A percentile compares a stretch with the other conserved stretches of the same genome.
phyloP scores from a whole-genome alignment of 495 filamentous ascomycete species.

The Penicillium crystallinum region DNA sequence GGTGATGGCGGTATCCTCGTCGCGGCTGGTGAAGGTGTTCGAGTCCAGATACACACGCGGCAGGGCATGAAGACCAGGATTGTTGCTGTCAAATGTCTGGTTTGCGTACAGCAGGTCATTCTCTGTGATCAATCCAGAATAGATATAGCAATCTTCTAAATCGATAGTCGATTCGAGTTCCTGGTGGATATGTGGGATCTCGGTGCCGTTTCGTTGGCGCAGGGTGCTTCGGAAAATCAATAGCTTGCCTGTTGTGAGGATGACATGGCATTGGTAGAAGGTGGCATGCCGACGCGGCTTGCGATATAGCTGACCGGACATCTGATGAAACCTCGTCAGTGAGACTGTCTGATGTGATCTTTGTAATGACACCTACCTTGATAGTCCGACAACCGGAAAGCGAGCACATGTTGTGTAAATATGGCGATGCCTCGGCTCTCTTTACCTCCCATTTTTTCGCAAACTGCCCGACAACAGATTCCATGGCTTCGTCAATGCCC shows the following conservation, averaged over 20 bases:
- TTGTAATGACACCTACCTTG: constrained; percentile 33
- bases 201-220: constrained; percentile 51
- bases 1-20: constrained; percentile 66
- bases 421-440: constrained; percentile 57
- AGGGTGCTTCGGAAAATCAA: constrained; percentile 60
- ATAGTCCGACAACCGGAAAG: constrained; percentile 62
- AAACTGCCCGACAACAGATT: constrained; percentile 64
- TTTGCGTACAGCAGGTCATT: constrained; percentile 65
- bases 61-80: constrained; percentile 58
- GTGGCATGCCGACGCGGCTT: constrained; percentile 62
- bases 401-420: constrained; percentile 66
- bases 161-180: constrained; percentile 54
- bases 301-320: constrained; percentile 61
- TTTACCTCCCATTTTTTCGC: constrained; percentile 71
- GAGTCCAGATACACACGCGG: constrained; percentile 58
- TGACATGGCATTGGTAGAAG: constrained; percentile 57
- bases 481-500: constrained; percentile 65
- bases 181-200: constrained; percentile 59
- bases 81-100: constrained; percentile 63
- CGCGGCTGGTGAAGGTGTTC: constrained; percentile 60
- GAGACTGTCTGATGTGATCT: not conserved
- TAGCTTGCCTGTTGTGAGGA: constrained; percentile 60
- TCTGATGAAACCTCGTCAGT: constrained; percentile 25
- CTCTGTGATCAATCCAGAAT: constrained; percentile 63
- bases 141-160: constrained; percentile 67